Evolutionary conservation across 2,329 filamentous ascomycete species (phyloP).

Genomic region (Fusarium agapanthi): DNA sequence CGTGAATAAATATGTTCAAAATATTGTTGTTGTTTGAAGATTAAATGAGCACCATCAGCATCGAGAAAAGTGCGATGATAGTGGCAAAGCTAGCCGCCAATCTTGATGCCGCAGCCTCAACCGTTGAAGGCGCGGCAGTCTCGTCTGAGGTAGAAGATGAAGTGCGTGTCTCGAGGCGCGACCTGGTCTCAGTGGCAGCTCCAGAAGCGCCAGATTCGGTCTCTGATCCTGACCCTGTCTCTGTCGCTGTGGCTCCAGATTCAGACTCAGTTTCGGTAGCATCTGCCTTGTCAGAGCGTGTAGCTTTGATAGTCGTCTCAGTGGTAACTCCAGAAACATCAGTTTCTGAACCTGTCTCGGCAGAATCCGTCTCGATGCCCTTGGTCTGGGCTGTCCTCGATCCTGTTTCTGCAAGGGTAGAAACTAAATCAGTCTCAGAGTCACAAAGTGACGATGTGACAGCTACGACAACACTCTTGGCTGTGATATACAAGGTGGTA

Average conservation of each 20-base stretch:
- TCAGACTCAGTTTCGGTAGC: neutral
- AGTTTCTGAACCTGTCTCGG: neutral
- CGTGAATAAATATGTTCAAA: conserved; percentile 22
- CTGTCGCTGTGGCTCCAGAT: neutral
- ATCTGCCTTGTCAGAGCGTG: neutral
- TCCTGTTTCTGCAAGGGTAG: conserved; percentile 22
- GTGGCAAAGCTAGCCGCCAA: conserved; percentile 26
- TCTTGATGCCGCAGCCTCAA: conserved; percentile 33
- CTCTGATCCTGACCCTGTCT: neutral
- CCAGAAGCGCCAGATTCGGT: neutral
- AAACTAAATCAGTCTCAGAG: conserved; percentile 22
- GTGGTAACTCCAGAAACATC: conserved; percentile 7
- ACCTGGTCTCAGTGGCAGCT: conserved; percentile 5
- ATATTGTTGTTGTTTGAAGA: conserved; percentile 13
- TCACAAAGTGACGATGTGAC: conserved; percentile 2
- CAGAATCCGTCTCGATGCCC: neutral
- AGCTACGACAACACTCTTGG: neutral
- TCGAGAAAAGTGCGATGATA: conserved; percentile 32
- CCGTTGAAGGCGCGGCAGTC: conserved; percentile 25
- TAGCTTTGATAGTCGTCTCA: conserved; percentile 4
- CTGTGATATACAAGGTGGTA: conserved; percentile 10
- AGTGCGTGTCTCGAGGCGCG: conserved; percentile 35
- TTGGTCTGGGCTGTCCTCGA: conserved; percentile 12
- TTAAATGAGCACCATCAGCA: conserved; percentile 37
- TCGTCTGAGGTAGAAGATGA: conserved; percentile 8